phyloP scores from a whole-genome alignment of 495 filamentous ascomycete genomes.

The Aspergillus leporis region DNA sequence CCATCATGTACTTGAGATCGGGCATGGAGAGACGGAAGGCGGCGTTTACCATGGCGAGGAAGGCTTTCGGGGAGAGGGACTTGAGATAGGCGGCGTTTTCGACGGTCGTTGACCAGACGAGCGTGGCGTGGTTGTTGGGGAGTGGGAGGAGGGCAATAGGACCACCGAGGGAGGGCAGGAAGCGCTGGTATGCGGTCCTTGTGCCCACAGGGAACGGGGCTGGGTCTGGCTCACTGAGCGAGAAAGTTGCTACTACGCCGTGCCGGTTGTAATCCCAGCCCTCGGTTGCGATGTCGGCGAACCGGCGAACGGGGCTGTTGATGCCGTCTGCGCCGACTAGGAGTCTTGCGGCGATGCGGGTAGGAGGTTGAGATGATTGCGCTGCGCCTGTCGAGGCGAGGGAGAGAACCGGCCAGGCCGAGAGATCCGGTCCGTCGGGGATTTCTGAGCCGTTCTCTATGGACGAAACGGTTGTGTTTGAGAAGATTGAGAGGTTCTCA shows the following conservation, averaged over 20 bases:
- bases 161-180: slow-evolving; percentile 76
- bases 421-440: slow-evolving; percentile 68
- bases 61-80: slow-evolving; percentile 65
- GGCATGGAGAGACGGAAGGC: slow-evolving; percentile 80
- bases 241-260: slow-evolving; percentile 87
- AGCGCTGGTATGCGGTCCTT: slow-evolving; percentile 90
- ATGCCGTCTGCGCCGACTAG: slow-evolving; percentile 93
- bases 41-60: slow-evolving; percentile 87
- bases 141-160: slow-evolving; percentile 89
- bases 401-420: slow-evolving; percentile 82
- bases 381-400: slow-evolving; percentile 46
- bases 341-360: slow-evolving; percentile 71
- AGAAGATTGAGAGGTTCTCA: slow-evolving; percentile 63
- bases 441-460: slow-evolving; percentile 71
- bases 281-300: slow-evolving; percentile 77
- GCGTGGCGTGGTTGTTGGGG: slow-evolving; percentile 74
- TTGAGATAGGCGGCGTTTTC: slow-evolving; percentile 78
- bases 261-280: slow-evolving; percentile 95
- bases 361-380: slow-evolving; percentile 29
- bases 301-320: slow-evolving; percentile 89
- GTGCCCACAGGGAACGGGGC: slow-evolving; percentile 34
- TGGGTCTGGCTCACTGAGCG: slow-evolving; percentile 54
- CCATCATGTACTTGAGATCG: slow-evolving; percentile 80
- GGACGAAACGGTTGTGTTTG: slow-evolving; percentile 70
- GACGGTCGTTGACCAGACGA: slow-evolving; percentile 93